Base-by-base conservation (phyloP, 2,329 filamentous ascomycete species). In the Tolypocladium guangdongense region DNA sequence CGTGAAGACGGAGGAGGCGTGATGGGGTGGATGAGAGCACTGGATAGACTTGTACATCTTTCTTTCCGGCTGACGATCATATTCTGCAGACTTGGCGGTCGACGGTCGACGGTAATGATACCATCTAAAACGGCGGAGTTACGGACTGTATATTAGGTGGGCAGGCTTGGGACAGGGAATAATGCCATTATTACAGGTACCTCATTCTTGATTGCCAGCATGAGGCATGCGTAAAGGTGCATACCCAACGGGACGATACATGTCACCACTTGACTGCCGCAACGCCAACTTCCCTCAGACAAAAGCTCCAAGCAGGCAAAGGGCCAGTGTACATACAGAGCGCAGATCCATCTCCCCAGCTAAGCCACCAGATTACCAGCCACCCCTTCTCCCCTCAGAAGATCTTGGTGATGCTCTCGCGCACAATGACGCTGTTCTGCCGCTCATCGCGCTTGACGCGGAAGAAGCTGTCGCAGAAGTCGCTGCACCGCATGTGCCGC, bases 381-480 rank as follows among this genome's bases (percentile, higher is more conserved):
- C 24, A 2, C 22, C 24, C 3, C 2, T 8, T 30, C 7, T 2
- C 41, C 14, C 24, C 4, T 52, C 63, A 71, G 53, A 72, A 72
- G 39, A 72, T 71, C 60, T 75, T 75, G 2, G 77, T 73, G 51
- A 83, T 83, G 60, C 75, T 81, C 71, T 84, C 78, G 67, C 82
- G 79, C 67, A 87, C 82, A 67, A 99, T 97, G 52, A 87, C 81
- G 57, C 88, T 95, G 68, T 95, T 92, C 73, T 96, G 91, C 62
- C 81, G 82, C 61, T 87, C 83, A 65, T 96, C 87, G 51, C 93
- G 78, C 57, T 81, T 86, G 12, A 99, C 88, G 5, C 90, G 83
- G 71, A 88, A 97, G 68, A 96, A 99, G 59, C 86, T 83, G 69
- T 97, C 93, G 58, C 87, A 88, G 66, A 95, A 97, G 60, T 99